A percentile compares a stretch with the other conserved stretches of the same genome.
phyloP scores from a whole-genome alignment of 805 yeast species.

The Torulaspora indica region DNA sequence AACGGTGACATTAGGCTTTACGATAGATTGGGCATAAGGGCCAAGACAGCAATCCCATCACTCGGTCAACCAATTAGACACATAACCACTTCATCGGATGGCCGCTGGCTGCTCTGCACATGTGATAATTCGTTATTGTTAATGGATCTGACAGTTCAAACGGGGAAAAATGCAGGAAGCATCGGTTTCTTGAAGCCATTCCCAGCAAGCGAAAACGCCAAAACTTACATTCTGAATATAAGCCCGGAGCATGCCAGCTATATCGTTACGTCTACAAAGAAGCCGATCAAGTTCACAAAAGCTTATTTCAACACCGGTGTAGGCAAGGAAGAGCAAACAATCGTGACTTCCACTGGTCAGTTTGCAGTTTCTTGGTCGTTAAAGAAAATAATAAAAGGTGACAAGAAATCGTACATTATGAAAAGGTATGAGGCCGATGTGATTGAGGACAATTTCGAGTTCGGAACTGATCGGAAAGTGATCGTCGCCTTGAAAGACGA shows the following conservation, averaged over 20 bases:
- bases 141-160: constrained; percentile 59
- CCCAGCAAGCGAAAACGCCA: constrained; percentile 60
- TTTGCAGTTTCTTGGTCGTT: constrained; percentile 79
- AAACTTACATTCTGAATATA: constrained; percentile 61
- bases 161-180: constrained; percentile 54
- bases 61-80: constrained; percentile 71
- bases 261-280: constrained; percentile 48
- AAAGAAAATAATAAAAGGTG: constrained; percentile 51
- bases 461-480: constrained; percentile 65
- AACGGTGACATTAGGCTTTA: constrained; percentile 74
- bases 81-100: constrained; percentile 70
- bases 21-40: constrained; percentile 66
- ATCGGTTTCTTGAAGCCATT: constrained; percentile 64
- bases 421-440: constrained; percentile 57
- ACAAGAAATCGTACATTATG: constrained; percentile 55
- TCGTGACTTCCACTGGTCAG: constrained; percentile 77
- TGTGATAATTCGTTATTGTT: constrained; percentile 67
- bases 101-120: constrained; percentile 77
- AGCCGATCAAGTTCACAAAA: constrained; percentile 54
- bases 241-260: constrained; percentile 67
- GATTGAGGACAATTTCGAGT: constrained; percentile 74
- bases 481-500: constrained; percentile 72
- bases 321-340: constrained; percentile 59
- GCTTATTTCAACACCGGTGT: constrained; percentile 75
- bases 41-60: constrained; percentile 76